Base-by-base conservation (phyloP, 305 asterid genomes). In the Fraxinus nigra region DNA sequence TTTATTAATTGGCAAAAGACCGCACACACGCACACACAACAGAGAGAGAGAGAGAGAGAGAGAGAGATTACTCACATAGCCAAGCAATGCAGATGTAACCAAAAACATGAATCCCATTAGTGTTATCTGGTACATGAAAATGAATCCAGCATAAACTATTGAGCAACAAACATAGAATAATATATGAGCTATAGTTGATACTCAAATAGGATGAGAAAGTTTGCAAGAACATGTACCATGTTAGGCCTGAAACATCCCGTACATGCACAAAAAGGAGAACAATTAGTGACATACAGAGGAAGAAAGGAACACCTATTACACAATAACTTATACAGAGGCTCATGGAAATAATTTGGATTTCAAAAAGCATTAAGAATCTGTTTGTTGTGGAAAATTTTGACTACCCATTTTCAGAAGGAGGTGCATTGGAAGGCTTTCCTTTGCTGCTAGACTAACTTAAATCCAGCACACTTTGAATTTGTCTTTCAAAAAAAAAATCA, bases 51-150 rank as follows among this genome's bases (percentile, higher is more conserved):
- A 37, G 40, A 20, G 86, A 46, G 76, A 81, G 79, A 85, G 73
- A 80, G 87, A 72, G 35, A 54, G 63, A 37, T 35, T 59, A 90
- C 98, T 95, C 85, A 95, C 98, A 72, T 90, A 95, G 86, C 98
- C 98, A 69, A 95, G 97, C 86, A 91, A 72, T 30, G 98, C 96
- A 79, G 98, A 95, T 76, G 93, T 83, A 78, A 92, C 81, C 89
- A 95, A 85, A 85, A 95, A 95, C 90, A 92, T 90, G 76, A 90
- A 89, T 81, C 98, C 98, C 0, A 79, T 93, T 82, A 95, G 97
- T 30, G 98, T 95, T 83, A 95, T 95, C 98, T 95, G 92, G 18
- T 75, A 77, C 72, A 84, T 46, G 46, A 65, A 80, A 69, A 14
- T 28, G 33, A 76, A 48, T 14, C 6, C 61, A 48, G 61, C 73